Percentiles rank a stretch among this genome's conserved stretches.
phyloP scores from a whole-genome alignment of 495 filamentous ascomycete genomes.

The Podospora anserina region DNA sequence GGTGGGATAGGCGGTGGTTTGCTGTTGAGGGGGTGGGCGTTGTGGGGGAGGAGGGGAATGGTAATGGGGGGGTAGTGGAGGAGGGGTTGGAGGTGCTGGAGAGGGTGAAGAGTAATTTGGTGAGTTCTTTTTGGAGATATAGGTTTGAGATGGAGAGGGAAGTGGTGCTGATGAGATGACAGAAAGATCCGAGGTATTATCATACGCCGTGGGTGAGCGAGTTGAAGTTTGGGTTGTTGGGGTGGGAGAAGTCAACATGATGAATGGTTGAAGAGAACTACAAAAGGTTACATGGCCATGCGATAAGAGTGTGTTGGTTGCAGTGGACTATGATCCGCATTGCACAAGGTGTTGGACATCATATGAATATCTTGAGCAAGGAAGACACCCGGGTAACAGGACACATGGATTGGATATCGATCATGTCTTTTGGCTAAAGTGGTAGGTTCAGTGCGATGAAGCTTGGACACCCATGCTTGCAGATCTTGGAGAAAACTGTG shows the following conservation, averaged over 20 bases:
- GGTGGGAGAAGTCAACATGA: not conserved
- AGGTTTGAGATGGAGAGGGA: not conserved
- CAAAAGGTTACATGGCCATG: too few relatives aligned
- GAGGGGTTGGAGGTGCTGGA: constrained; percentile 17
- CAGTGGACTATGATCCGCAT: not conserved
- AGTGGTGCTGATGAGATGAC: not conserved
- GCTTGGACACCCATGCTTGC: not conserved
- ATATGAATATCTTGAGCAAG: not conserved
- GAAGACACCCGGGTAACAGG: not conserved
- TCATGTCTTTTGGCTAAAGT: not conserved
- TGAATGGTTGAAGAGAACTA: not conserved
- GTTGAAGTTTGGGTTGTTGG: constrained; percentile 19
- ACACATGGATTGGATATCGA: not conserved
- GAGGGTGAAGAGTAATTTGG: constrained; percentile 16
- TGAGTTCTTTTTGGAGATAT: not conserved
- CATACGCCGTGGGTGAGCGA: constrained; percentile 15
- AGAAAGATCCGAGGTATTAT: constrained; percentile 11
- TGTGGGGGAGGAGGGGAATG: not conserved
- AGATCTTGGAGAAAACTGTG: not conserved
- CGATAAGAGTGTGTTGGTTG: too few relatives aligned
- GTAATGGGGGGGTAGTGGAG: not conserved
- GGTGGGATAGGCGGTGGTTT: constrained; percentile 22
- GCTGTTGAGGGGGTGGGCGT: not conserved
- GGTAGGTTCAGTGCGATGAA: not conserved
- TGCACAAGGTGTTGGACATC: not conserved